These are phyloP conservation scores for Trapa incisa DNA, from an alignment of 345 rosid species.

Conservation along the genomic window DNA sequence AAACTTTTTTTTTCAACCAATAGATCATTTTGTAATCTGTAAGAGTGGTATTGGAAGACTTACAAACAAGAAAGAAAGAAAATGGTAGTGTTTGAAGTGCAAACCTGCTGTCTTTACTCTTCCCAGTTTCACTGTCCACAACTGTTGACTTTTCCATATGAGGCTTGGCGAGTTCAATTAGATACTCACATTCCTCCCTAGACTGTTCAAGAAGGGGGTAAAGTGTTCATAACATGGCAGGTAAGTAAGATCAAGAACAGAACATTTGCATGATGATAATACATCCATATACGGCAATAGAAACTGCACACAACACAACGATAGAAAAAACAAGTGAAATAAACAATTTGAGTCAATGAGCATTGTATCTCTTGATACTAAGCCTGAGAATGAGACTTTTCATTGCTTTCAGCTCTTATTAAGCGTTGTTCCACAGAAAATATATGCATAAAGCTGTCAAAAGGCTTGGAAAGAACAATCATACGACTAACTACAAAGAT, in stretches of 20 bases:
- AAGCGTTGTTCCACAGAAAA: too few species aligned
- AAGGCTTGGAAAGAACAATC: too few species aligned
- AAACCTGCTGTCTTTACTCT: conserved; percentile 87
- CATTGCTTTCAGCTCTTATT: too few species aligned
- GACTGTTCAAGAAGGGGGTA: conserved; percentile 28
- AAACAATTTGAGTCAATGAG: too few species aligned
- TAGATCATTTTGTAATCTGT: neutral
- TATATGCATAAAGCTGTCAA: too few species aligned
- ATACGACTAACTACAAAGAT: too few species aligned
- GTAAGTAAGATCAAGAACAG: neutral
- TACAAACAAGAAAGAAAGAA: too few species aligned
- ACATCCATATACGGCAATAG: neutral
- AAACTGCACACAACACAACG: too few species aligned
- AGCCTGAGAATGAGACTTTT: neutral
- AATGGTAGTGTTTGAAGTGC: neutral
- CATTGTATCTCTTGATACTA: too few species aligned
- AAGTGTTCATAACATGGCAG: neutral
- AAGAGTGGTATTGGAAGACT: too few species aligned
- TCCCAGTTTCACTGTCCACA: conserved; percentile 71
- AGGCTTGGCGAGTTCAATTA: conserved; percentile 70
- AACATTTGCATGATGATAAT: neutral
- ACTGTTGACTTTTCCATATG: conserved; percentile 77
- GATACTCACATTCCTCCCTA: conserved; percentile 64
- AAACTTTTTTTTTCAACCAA: neutral
- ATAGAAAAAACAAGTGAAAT: too few species aligned